Evolutionary conservation across 2,329 filamentous ascomycete genomes (phyloP), one percentile per base, ranked within the genome.

Genomic region (Cladophialophora yegresii): DNA sequence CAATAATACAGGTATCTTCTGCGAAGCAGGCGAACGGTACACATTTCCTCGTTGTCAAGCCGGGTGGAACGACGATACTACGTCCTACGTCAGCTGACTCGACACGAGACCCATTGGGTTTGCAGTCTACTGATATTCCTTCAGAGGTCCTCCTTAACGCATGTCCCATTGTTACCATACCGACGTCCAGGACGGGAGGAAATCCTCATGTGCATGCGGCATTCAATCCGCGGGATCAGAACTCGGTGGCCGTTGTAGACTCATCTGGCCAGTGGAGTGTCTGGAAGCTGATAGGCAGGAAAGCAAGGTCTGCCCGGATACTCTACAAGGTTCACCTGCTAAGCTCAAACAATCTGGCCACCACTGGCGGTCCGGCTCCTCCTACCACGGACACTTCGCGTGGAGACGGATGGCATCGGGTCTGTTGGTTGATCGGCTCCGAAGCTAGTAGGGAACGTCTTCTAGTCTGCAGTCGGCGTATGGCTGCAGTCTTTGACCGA

Each of bases 171-270:
- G 69, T 82, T 20, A 77, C 77, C 40, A 75, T 86, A 43, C 69
- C 73, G 1, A 72, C 73, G 13, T 72, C 74, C 1, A 71, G 79
- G 28, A 84, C 80, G 1, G 82, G 80, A 10, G 80, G 78, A 0
- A 71, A 73, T 32, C 68, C 80, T 3, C 84, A 86, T 72, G 80
- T 80, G 1, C 80, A 87, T 73, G 77, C 87, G 10, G 73, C 80
- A 6, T 87, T 88, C 73, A 86, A 87, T 70, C 85, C 85, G 3
- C 84, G 82, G 77, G 83, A 84, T 71, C 79, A 82, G 62, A 78
- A 79, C n/a, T 82, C 85, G 70, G 72, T 87, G 63, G 85, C 78
- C 1, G 75, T 87, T 13, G 73, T 87, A 22, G 84, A 87, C 71
- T 77, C 79, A 51, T 69, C 73, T 32, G 84, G 84, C 1, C 75